Percentiles rank a stretch among this genome's conserved stretches.
These are phyloP conservation scores for Sisymbrium altissimum DNA, from an alignment of 345 rosid genomes.

Conservation along the genomic window DNA sequence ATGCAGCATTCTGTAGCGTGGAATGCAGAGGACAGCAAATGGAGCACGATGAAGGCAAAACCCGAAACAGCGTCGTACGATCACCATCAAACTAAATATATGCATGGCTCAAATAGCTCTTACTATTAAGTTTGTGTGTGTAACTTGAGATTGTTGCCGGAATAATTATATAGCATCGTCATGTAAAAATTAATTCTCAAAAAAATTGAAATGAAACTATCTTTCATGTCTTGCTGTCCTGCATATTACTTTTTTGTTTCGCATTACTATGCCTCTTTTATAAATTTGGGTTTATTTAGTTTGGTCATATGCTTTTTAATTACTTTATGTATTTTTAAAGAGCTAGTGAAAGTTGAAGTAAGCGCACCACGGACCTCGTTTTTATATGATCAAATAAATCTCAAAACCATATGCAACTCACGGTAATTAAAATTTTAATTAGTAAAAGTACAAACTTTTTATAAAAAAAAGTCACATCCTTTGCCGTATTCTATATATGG, in stretches of 20 bases:
- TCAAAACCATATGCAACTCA: slow-evolving; percentile 13
- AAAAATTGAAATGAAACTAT: neutral
- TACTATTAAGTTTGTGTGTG: slow-evolving; percentile 4
- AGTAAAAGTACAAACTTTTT: neutral
- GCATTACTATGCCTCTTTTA: neutral
- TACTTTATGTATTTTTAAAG: neutral
- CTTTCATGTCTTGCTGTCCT: neutral
- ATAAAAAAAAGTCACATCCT: slow-evolving; percentile 4
- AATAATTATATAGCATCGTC: neutral
- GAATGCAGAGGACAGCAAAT: slow-evolving; percentile 82
- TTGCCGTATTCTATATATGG: neutral
- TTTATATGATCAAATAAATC: neutral
- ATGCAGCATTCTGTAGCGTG: slow-evolving; percentile 76
- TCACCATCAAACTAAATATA: slow-evolving; percentile 11
- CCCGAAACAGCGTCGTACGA: slow-evolving; percentile 18
- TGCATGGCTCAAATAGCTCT: slow-evolving; percentile 2
- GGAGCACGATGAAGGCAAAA: slow-evolving; percentile 60
- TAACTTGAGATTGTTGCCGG: neutral
- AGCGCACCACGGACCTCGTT: slow-evolving; percentile 28
- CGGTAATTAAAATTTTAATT: slow-evolving; percentile 12
- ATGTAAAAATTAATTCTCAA: slow-evolving; percentile 4
- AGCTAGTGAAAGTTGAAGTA: slow-evolving; percentile 31
- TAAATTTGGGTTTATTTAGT: neutral
- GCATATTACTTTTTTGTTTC: neutral
- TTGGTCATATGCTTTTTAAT: neutral